phyloP scores from a whole-genome alignment of 2,329 filamentous ascomycete species.

The Pseudofabraea citricarpa region DNA sequence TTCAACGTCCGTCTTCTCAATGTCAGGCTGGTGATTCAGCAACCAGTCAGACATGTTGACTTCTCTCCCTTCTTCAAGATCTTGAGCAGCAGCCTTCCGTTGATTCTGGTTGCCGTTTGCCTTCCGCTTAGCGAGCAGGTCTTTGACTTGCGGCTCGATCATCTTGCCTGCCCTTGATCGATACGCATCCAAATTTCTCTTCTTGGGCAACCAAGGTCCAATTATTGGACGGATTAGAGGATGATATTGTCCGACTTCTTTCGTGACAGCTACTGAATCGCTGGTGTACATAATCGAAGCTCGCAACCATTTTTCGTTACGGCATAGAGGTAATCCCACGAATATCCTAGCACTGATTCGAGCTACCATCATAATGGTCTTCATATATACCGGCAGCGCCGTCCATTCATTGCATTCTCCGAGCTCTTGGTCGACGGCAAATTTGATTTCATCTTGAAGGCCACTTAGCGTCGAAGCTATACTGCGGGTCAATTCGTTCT shows the following conservation, averaged over 20 bases:
- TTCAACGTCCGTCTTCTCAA: not conserved
- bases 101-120: not conserved
- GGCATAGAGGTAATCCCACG: slow-evolving; percentile 33
- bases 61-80: not conserved
- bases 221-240: slow-evolving; percentile 9
- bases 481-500: slow-evolving; percentile 9
- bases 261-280: slow-evolving; percentile 11
- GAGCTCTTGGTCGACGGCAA: slow-evolving; percentile 6
- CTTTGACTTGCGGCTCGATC: slow-evolving; percentile 4
- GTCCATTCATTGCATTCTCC: slow-evolving; percentile 25
- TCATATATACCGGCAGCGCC: slow-evolving; percentile 16
- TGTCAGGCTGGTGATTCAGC: slow-evolving; percentile 2
- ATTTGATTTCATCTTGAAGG: slow-evolving; percentile 7
- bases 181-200: not conserved
- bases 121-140: not conserved
- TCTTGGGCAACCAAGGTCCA: slow-evolving; percentile 1
- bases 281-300: slow-evolving; percentile 13
- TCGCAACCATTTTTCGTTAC: slow-evolving; percentile 16
- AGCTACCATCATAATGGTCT: slow-evolving; percentile 31
- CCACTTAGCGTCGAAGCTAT: slow-evolving; percentile 2
- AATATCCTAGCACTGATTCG: slow-evolving; percentile 35
- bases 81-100: not conserved
- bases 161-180: slow-evolving; percentile 8
- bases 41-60: slow-evolving; percentile 5
- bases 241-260: slow-evolving; percentile 11